phyloP scores from a whole-genome alignment of 768 basidiomycete species.

The Tricholoma sp. region DNA sequence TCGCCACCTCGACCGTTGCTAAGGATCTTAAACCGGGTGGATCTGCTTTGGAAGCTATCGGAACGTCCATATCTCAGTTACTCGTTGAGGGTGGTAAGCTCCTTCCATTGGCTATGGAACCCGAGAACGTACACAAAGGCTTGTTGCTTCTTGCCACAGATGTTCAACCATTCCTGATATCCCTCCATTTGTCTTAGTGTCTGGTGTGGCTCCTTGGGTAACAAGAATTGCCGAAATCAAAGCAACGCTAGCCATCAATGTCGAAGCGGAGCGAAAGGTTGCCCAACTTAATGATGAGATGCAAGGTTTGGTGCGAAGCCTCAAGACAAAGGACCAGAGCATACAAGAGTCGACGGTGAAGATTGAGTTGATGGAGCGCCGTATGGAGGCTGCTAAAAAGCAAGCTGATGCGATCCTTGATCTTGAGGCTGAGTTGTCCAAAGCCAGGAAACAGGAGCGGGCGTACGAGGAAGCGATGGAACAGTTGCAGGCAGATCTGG shows the following conservation, averaged over 20 bases:
- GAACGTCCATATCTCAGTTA: constrained; percentile 62
- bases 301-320: constrained; percentile 75
- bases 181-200: constrained; percentile 42
- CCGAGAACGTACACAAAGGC: constrained; percentile 79
- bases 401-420: constrained; percentile 81
- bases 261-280: constrained; percentile 89
- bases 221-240: constrained; percentile 79
- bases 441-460: constrained; percentile 82
- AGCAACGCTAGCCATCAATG: constrained; percentile 74
- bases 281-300: constrained; percentile 85
- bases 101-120: constrained; percentile 65
- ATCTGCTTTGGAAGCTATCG: constrained; percentile 75
- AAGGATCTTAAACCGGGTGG: constrained; percentile 61
- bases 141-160: constrained; percentile 18
- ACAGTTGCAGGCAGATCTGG: constrained; percentile 84
- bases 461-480: constrained; percentile 93
- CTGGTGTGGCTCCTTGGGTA: constrained; percentile 81
- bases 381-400: constrained; percentile 87
- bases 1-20: constrained; percentile 63
- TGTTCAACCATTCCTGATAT: constrained; percentile 1
- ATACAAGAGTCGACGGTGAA: constrained; percentile 88
- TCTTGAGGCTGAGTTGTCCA: constrained; percentile 74
- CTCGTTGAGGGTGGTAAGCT: constrained; percentile 66
- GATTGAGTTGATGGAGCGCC: constrained; percentile 91
- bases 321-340: constrained; percentile 85